A percentile compares a stretch with the other conserved stretches of the same genome.
Evolutionary conservation across 2,329 filamentous ascomycete species (phyloP).

Genomic region (Fusarium tjaetaba): DNA sequence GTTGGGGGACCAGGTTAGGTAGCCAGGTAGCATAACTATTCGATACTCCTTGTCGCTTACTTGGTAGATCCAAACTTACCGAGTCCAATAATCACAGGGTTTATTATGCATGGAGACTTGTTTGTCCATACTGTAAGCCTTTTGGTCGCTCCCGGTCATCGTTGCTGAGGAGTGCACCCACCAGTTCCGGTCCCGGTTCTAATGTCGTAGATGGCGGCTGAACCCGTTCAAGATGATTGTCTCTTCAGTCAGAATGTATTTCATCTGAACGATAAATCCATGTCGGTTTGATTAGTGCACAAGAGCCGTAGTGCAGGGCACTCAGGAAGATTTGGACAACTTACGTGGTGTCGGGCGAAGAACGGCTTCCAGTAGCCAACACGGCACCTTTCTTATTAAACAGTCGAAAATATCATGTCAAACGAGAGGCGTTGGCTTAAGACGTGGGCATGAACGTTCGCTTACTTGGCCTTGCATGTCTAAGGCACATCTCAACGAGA

Average conservation of each 20-base stretch:
- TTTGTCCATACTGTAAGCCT: background rate
- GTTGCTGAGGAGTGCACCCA: background rate
- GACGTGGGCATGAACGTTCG: background rate
- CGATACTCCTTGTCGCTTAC: background rate
- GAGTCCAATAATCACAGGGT: constrained; percentile 3
- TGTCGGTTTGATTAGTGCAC: background rate
- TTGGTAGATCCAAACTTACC: background rate
- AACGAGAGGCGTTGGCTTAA: background rate
- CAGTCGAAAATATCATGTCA: background rate
- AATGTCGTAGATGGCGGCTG: background rate
- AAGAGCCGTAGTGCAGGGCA: constrained; percentile 13
- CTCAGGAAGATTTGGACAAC: constrained; percentile 10
- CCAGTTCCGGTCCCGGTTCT: constrained; percentile 1
- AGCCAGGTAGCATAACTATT: constrained; percentile 9
- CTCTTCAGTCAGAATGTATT: background rate
- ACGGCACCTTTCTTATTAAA: background rate
- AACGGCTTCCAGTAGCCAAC: background rate
- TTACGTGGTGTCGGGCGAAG: constrained; percentile 1
- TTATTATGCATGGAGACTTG: constrained; percentile 12
- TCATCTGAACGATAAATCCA: background rate
- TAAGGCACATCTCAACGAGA: constrained; percentile 6
- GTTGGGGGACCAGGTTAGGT: constrained; percentile 9
- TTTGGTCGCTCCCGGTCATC: constrained; percentile 2
- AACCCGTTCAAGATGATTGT: background rate
- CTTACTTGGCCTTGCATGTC: background rate